Evolutionary conservation across 306 rosid genomes (phyloP), one percentile per base, ranked within the genome.

Genomic region (Mimosa pudica): DNA sequence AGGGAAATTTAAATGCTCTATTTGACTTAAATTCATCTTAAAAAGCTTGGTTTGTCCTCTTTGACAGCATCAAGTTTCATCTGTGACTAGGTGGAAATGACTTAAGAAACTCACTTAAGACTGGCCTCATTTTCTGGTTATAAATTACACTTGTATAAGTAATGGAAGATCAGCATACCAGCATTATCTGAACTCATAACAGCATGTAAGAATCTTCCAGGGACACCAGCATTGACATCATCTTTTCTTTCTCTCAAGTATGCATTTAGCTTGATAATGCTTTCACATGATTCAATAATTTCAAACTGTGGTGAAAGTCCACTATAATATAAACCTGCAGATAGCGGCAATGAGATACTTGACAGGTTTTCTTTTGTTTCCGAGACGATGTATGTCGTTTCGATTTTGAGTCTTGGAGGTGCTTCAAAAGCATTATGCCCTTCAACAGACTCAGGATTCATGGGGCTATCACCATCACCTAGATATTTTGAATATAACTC

Each of bases 181-280:
- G 93, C 82, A 61, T 35, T 86, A 78, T 92, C 94, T 74, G 82
- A 78, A 77, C 88, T 86, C 70, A 89, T 89, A 7, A 92, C 92
- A 70, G 89, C 97, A 79, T 67, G 91, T 49, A 94, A 86, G 89
- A 90, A 92, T 83, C 83, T 89, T 48, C 91, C 97, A 5, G 92
- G 93, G 38, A 87, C 88, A 72, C 97, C 96, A 73, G 90, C 91
- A 71, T 83, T 90, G 74, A 92, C 87, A 81, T 92, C 97, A 79
- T 79, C 87, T 82, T 79, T 92, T 84, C 85, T 81, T 51, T 88
- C 90, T 84, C 78, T 94, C 77, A 94, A 82, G 81, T 82, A 94
- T 57, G 60, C 77, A 81, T 92, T 92, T 12, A 94, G 94, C 77
- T 77, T 81, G 74, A 60, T 62, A 79, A 87, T 76, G 88, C 84